Conservation (phyloP, 805 yeast species). For the Metschnikowia noctiluminum region DNA sequence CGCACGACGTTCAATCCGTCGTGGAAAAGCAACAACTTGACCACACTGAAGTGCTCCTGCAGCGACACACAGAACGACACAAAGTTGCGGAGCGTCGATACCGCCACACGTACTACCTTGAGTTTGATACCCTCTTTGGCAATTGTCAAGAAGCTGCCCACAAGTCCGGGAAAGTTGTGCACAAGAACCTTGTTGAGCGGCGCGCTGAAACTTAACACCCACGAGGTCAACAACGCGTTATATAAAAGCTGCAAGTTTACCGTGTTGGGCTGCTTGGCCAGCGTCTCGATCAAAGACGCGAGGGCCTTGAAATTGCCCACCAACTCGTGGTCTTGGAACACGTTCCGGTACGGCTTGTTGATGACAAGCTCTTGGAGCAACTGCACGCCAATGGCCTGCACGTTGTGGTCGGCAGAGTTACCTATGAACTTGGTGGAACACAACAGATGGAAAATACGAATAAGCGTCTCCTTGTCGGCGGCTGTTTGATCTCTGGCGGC, state of each 20-base stretch:
- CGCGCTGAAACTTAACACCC: slow-evolving; percentile 82
- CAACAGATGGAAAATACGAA: slow-evolving; percentile 37
- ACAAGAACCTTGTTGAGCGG: slow-evolving; percentile 46
- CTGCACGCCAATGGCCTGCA: slow-evolving; percentile 61
- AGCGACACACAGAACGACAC: slow-evolving; percentile 33
- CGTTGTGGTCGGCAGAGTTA: slow-evolving; percentile 37
- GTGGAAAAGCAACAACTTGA: slow-evolving; percentile 70
- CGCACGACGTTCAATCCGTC: slow-evolving; percentile 69
- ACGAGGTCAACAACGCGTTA: slow-evolving; percentile 68
- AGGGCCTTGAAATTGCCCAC: slow-evolving; percentile 33
- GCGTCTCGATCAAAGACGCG: slow-evolving; percentile 26
- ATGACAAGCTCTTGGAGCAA: slow-evolving; percentile 59
- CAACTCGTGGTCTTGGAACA: slow-evolving; percentile 41
- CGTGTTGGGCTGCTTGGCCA: slow-evolving; percentile 35
- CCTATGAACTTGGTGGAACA: slow-evolving; percentile 29
- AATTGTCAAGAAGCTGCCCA: slow-evolving; percentile 50
- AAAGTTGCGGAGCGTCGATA: slow-evolving; percentile 67
- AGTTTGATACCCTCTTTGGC: slow-evolving; percentile 86
- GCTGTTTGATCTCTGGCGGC: slow-evolving; percentile 19
- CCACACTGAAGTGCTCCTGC: slow-evolving; percentile 42
- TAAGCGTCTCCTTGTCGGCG: slow-evolving; percentile 37
- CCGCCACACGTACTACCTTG: slow-evolving; percentile 81
- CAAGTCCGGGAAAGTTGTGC: slow-evolving; percentile 51
- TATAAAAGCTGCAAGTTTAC: slow-evolving; percentile 79
- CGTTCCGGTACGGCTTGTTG: slow-evolving; percentile 48